Evolutionary conservation across 192 early-diverging fungal species (phyloP).

Genomic region (Backusella sp.): DNA sequence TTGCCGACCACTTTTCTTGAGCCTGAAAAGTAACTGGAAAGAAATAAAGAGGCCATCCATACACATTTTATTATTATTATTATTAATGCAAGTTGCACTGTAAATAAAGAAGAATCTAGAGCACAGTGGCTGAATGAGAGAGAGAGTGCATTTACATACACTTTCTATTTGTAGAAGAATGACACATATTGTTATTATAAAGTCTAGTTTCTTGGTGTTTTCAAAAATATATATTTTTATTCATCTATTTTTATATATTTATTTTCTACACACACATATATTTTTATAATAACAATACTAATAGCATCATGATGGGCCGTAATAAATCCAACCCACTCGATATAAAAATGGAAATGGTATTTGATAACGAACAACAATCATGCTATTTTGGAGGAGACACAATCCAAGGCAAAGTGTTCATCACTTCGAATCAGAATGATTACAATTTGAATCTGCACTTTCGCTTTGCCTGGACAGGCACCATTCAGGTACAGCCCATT

Average conservation of each 20-base stretch:
- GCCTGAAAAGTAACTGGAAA: not conserved
- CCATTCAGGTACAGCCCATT: not conserved
- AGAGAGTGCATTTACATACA: not conserved
- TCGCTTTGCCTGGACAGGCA: constrained; percentile 7
- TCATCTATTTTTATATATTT: too few relatives aligned
- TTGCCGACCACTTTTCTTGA: constrained; percentile 19
- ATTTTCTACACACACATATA: not conserved
- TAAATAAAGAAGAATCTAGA: not conserved
- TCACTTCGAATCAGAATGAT: not conserved
- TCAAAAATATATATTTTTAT: not conserved
- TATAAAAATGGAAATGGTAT: constrained; percentile 9
- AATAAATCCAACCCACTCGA: not conserved
- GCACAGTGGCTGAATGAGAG: not conserved
- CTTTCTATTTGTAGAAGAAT: not conserved
- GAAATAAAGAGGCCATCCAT: not conserved
- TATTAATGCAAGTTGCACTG: not conserved
- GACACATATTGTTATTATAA: not conserved
- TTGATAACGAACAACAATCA: not conserved
- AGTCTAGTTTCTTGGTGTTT: not conserved
- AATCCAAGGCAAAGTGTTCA: constrained; percentile 1
- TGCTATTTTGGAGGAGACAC: constrained; percentile 1
- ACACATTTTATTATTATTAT: not conserved
- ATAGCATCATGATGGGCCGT: not conserved
- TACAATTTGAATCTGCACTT: not conserved
- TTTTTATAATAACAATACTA: not conserved